Evolutionary conservation across 805 yeast species (phyloP).

Genomic region (Maudiozyma turicensis): DNA sequence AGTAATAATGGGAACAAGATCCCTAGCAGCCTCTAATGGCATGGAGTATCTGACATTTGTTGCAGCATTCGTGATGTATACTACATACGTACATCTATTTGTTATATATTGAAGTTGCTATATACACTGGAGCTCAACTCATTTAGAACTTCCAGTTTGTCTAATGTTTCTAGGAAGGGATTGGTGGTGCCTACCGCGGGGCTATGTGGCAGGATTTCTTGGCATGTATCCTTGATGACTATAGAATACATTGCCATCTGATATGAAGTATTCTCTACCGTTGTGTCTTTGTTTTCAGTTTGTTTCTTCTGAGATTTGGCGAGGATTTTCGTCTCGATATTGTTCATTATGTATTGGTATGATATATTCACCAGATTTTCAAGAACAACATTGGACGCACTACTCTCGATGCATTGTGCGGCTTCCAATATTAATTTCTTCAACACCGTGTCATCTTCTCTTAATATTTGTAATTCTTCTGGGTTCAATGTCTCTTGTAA

Average conservation of each 20-base stretch:
- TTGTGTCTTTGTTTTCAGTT: neutral
- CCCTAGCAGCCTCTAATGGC: no score
- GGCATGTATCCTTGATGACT: constrained; percentile 23
- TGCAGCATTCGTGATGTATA: no score
- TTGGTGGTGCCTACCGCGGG: constrained; percentile 11
- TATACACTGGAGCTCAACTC: constrained; percentile 87
- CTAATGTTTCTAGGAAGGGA: constrained; percentile 16
- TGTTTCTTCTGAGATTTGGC: constrained; percentile 9
- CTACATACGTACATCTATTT: neutral
- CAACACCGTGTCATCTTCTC: constrained; percentile 24
- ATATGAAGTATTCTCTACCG: constrained; percentile 4
- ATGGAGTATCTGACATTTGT: no score
- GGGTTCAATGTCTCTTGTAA: constrained; percentile 43
- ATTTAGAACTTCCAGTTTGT: constrained; percentile 44
- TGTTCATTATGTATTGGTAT: constrained; percentile 21
- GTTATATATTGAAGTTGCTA: constrained; percentile 47
- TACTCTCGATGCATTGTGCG: constrained; percentile 31
- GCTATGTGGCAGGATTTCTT: constrained; percentile 13
- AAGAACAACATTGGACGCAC: constrained; percentile 20
- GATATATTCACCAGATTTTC: constrained; percentile 24
- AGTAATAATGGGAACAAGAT: no score
- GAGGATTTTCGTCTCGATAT: constrained; percentile 13
- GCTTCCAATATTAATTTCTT: constrained; percentile 37
- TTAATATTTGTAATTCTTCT: constrained; percentile 28
- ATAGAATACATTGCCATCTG: constrained; percentile 26